Base-by-base conservation (phyloP, 768 basidiomycete genomes). In the Termitomyces sp. region DNA sequence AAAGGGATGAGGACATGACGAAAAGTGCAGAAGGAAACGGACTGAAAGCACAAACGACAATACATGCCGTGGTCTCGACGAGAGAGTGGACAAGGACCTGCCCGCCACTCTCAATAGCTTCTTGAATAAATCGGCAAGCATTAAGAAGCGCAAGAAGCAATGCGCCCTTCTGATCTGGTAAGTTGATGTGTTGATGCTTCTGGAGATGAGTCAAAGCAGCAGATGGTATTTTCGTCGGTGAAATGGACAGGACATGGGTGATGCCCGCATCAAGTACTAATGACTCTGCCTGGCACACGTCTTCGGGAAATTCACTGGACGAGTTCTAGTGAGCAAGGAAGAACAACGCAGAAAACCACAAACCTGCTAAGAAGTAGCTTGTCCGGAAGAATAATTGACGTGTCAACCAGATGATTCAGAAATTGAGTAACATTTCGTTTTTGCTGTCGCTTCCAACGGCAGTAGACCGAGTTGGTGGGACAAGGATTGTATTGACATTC, bases 381-480 rank as follows among this genome's bases (percentile, higher is more conserved):
- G 47, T 80, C 72, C 4, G 76, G 77, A 35, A 85, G 64, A 40
- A 87, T 74, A 7, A 70, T 63, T n/a, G 78, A 77, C 13, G 81
- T 81, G 53, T 87, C 83, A 28, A 72, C 68, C 51, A 85, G 65
- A 32, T 76, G 68, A 59, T 79, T 81, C 30, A 87, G 65, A 63
- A 81, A 87, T 47, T 71, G 68, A 3, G 76, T 77, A 44, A 83
- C 81, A 33, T 81, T 78, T 57, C 80, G 82, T 49, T 74, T 73
- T 58, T 81, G 78, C 32, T 75, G 71, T 13, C 82, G 77, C 64
- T 80, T 83, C 85, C 85, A 87, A n/a, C 78, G 68, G 4, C 75
- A 74, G 58, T 87, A 87, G 20, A 70, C 72, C 2, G 71, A 56
- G 58, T 82, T 74, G 0, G 68, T 65, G 26, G 71, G 72, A 1